These are phyloP conservation scores for Xerocomellus intermedius DNA, from an alignment of 768 basidiomycete species.

Conservation along the genomic window DNA sequence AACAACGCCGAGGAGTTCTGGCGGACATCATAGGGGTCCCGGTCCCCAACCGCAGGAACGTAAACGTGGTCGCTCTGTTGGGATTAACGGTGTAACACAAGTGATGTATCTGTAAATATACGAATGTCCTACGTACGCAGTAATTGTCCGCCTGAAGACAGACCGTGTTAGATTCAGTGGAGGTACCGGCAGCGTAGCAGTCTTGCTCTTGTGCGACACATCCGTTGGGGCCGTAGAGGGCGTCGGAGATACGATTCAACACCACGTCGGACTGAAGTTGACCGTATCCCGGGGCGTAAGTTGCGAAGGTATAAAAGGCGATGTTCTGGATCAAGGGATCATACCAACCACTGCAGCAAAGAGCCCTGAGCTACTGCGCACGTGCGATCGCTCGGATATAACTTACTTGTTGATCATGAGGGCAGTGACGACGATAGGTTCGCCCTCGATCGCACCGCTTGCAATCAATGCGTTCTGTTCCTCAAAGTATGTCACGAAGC, in stretches of 20 bases:
- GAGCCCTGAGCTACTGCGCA: background rate
- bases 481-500: slow-evolving; percentile 63
- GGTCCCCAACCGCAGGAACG: slow-evolving; percentile 48
- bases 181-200: slow-evolving; percentile 55
- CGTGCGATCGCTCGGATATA: background rate
- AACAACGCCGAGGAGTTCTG: slow-evolving; percentile 53
- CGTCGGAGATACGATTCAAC: slow-evolving; percentile 44
- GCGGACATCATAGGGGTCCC: slow-evolving; percentile 55
- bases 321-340: slow-evolving; percentile 64
- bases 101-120: background rate
- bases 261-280: slow-evolving; percentile 51
- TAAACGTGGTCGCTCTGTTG: slow-evolving; percentile 46
- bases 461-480: slow-evolving; percentile 56
- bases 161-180: slow-evolving; percentile 44
- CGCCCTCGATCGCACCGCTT: slow-evolving; percentile 44
- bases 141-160: slow-evolving; percentile 52
- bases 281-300: slow-evolving; percentile 64
- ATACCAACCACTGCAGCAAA: slow-evolving; percentile 52
- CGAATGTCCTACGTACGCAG: slow-evolving; percentile 44
- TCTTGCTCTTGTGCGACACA: slow-evolving; percentile 54
- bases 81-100: background rate
- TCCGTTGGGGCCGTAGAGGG: slow-evolving; percentile 48
- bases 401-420: slow-evolving; percentile 64
- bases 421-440: slow-evolving; percentile 52
- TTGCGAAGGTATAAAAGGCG: slow-evolving; percentile 59